phyloP scores from a whole-genome alignment of 768 basidiomycete genomes.

The Tulasnella sp. region DNA sequence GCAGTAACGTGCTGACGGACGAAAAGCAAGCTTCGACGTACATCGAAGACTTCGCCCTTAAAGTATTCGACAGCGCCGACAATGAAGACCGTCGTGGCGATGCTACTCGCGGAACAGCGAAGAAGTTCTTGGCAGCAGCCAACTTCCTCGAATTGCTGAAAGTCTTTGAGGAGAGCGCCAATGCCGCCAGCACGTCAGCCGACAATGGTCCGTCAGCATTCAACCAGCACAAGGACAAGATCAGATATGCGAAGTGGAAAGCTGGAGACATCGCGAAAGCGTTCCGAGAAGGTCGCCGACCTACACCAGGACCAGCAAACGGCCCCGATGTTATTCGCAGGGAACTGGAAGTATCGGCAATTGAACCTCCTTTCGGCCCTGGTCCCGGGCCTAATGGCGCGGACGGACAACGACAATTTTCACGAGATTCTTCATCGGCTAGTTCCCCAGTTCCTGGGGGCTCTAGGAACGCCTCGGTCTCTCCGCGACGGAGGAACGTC shows the following conservation, averaged over 20 bases:
- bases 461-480: constrained; percentile 4
- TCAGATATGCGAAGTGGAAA: constrained; percentile 95
- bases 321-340: constrained; percentile 17
- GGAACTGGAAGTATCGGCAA: background rate
- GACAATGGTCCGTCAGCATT: background rate
- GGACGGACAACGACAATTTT: background rate
- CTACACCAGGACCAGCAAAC: constrained; percentile 66
- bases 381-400: background rate
- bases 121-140: constrained; percentile 89
- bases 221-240: constrained; percentile 67
- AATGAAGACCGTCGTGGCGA: constrained; percentile 75
- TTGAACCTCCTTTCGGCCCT: constrained; percentile 17
- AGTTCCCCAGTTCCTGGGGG: constrained; percentile 5
- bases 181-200: background rate
- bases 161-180: constrained; percentile 40
- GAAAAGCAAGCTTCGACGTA: constrained; percentile 47
- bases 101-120: constrained; percentile 75
- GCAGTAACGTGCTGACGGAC: constrained; percentile 66
- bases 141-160: constrained; percentile 87
- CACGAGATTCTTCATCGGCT: background rate
- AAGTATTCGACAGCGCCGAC: constrained; percentile 80
- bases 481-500: background rate
- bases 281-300: constrained; percentile 82
- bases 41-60: constrained; percentile 89
- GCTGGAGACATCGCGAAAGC: constrained; percentile 92